Evolutionary conservation across 2,329 filamentous ascomycete species (phyloP).

Genomic region (Ophiostoma montium): DNA sequence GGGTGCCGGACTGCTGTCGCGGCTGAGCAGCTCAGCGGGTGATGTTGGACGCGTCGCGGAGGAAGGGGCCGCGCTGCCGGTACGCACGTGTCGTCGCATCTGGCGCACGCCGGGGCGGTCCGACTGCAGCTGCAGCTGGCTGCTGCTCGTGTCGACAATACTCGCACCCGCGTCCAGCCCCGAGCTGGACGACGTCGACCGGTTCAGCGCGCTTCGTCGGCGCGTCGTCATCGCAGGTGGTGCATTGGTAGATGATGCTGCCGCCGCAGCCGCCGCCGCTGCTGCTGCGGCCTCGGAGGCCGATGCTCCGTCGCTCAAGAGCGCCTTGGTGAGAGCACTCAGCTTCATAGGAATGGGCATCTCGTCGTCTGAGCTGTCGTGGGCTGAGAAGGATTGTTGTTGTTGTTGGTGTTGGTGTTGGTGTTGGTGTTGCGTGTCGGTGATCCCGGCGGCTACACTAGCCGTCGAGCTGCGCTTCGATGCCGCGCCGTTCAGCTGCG

Average conservation of each 20-base stretch:
- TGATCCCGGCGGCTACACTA: neutral
- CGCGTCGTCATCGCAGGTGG: conserved; percentile 36
- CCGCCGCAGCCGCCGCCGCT: conserved; percentile 13
- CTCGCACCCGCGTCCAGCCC: conserved; percentile 27
- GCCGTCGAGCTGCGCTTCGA: conserved; percentile 8
- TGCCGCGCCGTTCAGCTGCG: conserved; percentile 20
- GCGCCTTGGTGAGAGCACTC: conserved; percentile 78
- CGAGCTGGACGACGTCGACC: conserved; percentile 27
- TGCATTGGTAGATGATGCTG: conserved; percentile 17
- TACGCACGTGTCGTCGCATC: conserved; percentile 29
- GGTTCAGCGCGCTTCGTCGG: conserved; percentile 34
- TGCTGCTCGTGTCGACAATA: conserved; percentile 27
- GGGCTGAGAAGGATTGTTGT: conserved; percentile 36
- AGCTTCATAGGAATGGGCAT: conserved; percentile 85
- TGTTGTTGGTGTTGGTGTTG: conserved; percentile 24
- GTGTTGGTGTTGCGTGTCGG: conserved; percentile 9
- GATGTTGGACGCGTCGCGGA: conserved; percentile 25
- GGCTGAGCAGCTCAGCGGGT: conserved; percentile 25
- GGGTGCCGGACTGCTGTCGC: conserved; percentile 35
- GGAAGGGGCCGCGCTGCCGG: conserved; percentile 25
- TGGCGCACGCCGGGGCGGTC: conserved; percentile 15
- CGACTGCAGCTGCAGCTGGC: conserved; percentile 10
- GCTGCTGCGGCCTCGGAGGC: conserved; percentile 24
- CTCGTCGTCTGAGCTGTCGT: conserved; percentile 91
- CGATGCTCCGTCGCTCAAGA: conserved; percentile 51